phyloP scores from a whole-genome alignment of 345 rosid genomes.

The Gossypium sturtianum region DNA sequence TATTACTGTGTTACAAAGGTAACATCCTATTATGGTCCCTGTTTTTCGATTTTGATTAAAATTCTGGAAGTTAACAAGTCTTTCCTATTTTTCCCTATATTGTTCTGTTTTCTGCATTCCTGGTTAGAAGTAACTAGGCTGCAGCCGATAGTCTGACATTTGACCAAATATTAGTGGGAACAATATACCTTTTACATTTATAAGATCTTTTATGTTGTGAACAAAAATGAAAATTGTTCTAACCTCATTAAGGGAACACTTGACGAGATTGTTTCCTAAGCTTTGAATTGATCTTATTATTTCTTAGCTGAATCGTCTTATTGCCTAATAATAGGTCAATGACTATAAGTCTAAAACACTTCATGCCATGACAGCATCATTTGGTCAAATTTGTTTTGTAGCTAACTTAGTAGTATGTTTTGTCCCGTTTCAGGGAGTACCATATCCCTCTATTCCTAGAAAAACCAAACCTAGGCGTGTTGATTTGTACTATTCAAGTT shows the following conservation, averaged over 20 bases:
- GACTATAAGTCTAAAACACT: not conserved
- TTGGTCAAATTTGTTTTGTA: not conserved
- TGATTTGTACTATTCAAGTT: slow-evolving; percentile 89
- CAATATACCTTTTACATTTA: not conserved
- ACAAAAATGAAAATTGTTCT: not conserved
- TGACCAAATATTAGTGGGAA: not conserved
- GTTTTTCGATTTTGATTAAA: not conserved
- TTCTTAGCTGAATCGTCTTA: not conserved
- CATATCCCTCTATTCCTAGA: slow-evolving; percentile 60
- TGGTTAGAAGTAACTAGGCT: not conserved
- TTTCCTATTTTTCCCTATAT: not conserved
- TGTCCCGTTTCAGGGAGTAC: slow-evolving; percentile 61
- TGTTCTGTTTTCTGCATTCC: not conserved
- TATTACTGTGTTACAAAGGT: slow-evolving; percentile 96
- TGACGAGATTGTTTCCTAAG: not conserved
- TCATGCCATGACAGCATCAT: not conserved
- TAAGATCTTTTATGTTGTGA: not conserved
- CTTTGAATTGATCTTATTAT: not conserved
- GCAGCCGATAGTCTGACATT: not conserved
- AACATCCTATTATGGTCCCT: not conserved
- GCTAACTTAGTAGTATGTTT: slow-evolving; percentile 8
- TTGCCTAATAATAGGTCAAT: not conserved
- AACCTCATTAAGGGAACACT: not conserved
- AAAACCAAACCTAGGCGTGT: slow-evolving; percentile 80
- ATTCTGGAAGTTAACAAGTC: not conserved